phyloP scores from a whole-genome alignment of 768 basidiomycete genomes.

The Boletus insuetus region DNA sequence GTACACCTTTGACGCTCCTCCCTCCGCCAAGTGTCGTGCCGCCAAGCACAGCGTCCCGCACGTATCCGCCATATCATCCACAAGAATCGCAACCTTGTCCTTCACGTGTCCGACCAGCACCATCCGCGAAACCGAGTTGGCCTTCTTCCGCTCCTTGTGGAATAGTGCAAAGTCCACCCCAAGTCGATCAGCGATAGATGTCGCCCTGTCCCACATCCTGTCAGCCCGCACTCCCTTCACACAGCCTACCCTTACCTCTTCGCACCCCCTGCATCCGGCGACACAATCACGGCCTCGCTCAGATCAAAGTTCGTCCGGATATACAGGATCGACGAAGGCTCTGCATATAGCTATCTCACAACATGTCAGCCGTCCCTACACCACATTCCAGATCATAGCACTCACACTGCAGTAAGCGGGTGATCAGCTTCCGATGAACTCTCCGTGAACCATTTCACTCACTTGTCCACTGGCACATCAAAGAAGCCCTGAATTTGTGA shows the following conservation, averaged over 20 bases:
- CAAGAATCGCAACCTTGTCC: conserved; percentile 89
- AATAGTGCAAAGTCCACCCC: conserved; percentile 98
- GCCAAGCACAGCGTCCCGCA: conserved; percentile 94
- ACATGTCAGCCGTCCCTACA: conserved; percentile 20
- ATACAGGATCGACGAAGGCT: conserved; percentile 92
- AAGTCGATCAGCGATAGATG: conserved; percentile 93
- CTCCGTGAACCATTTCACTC: conserved; percentile 37
- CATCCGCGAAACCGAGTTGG: conserved; percentile 93
- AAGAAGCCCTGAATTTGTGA: conserved; percentile 99
- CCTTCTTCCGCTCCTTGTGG: conserved; percentile 98
- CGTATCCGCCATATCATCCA: conserved; percentile 99
- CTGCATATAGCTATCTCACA: conserved; percentile 75
- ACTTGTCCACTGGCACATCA: conserved; percentile 99
- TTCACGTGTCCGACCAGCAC: conserved; percentile 92
- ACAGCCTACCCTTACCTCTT: conserved; percentile 63
- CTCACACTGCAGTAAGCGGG: conserved; percentile 46
- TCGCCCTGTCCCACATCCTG: conserved; percentile 59
- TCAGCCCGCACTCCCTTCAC: conserved; percentile 12
- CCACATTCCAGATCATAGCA: conserved; percentile 16
- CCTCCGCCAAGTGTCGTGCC: conserved; percentile 83
- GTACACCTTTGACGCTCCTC: conserved; percentile 81
- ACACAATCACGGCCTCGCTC: conserved; percentile 88
- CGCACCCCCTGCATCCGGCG: conserved; percentile 97
- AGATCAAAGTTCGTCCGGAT: conserved; percentile 90
- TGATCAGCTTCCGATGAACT: conserved; percentile 14